Evolutionary conservation across 148 eudicot genomes (phyloP), one percentile per base, ranked within the genome.

Genomic region (Chenopodium album): DNA sequence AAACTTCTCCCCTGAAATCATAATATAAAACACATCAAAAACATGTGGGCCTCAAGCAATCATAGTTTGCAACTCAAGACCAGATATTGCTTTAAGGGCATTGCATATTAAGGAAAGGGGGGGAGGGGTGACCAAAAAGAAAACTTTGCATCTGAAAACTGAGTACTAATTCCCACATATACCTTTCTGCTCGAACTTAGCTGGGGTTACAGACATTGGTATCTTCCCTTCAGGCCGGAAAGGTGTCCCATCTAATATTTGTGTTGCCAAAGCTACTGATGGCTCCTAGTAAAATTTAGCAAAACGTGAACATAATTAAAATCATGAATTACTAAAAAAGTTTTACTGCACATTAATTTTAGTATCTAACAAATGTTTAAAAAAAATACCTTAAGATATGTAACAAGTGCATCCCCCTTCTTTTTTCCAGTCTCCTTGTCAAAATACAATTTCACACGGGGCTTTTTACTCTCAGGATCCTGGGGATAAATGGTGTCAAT

Each of bases 141-240:
- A 5, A 41, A 41, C 77, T 13, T 34, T 69, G 5, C 17, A 66
- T 44, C 52, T 20, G 26, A 22, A 77, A 34, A 60, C 23, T 34
- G 60, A 60, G 20, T 17, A 73, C 14, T 2, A 20, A 78, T 56
- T 54, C 59, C 54, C 74, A 37, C 26, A 77, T n/a, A 76, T 83
- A 97, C 99, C 98, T 92, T 94, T 97, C 88, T 97, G 99, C 89
- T 97, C 93, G 91, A 97, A 97, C 85, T 92, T 92, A 4, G 99
- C 99, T 71, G 26, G 89, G 76, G 90, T 86, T 72, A 97, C 98
- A 77, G 99, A 77, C 99, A 94, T 97, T 20, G 83, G 87, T 81
- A 82, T 80, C 83, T 86, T 91, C 67, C 89, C 96, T 90, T 91
- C 98, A 65, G 91, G 93, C 80, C 99, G 89, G 59, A 97, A 87